These are phyloP conservation scores for Talaromyces atroroseus DNA, from an alignment of 2,329 filamentous ascomycete species.

Conservation along the genomic window DNA sequence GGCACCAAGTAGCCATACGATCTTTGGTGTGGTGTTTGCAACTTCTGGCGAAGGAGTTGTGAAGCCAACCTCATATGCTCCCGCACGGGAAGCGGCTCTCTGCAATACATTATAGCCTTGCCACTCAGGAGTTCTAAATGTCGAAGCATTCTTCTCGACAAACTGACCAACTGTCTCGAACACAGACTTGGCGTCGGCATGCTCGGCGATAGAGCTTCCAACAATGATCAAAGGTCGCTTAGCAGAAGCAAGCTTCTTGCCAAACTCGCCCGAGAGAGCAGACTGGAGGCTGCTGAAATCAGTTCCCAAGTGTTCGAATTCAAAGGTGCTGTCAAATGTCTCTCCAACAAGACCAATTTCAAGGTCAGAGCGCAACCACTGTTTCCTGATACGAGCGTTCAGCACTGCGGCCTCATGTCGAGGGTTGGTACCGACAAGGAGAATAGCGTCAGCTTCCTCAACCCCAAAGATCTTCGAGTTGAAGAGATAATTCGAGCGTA, in stretches of 20 bases:
- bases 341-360: conserved; percentile 89
- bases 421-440: conserved; percentile 91
- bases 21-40: conserved; percentile 81
- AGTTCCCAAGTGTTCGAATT: conserved; percentile 82
- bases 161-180: conserved; percentile 88
- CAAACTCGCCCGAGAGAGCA: conserved; percentile 78
- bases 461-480: conserved; percentile 93
- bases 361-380: conserved; percentile 92
- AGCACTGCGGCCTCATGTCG: conserved; percentile 91
- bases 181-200: conserved; percentile 83
- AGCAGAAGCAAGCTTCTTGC: conserved; percentile 82
- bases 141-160: conserved; percentile 85
- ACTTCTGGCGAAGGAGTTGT: conserved; percentile 76
- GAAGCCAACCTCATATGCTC: conserved; percentile 94
- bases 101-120: conserved; percentile 97
- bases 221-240: conserved; percentile 96
- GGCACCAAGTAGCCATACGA: conserved; percentile 92
- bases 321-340: conserved; percentile 88
- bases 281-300: conserved; percentile 77
- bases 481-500: conserved; percentile 92
- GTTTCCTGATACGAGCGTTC: conserved; percentile 95
- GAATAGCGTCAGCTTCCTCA: conserved; percentile 85
- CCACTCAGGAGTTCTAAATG: conserved; percentile 86
- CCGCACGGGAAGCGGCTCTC: conserved; percentile 82
- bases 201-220: conserved; percentile 86